Base-by-base conservation (phyloP, 108 stramenopile species). In the Cyclotella atomus region DNA sequence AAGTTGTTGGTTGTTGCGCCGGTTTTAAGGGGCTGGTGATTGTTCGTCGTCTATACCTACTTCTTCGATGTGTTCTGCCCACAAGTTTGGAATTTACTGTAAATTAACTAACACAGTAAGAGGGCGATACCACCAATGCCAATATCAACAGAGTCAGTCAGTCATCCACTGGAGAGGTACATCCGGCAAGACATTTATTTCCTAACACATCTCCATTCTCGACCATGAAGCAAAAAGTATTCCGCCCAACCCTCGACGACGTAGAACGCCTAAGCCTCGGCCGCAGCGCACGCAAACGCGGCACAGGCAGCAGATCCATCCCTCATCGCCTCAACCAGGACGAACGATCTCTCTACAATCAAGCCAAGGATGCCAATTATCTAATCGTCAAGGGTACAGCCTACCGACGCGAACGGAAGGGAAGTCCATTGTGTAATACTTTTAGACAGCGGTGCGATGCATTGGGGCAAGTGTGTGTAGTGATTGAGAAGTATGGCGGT, bases 361-460 rank as follows among this genome's bases (percentile, higher is more conserved):
- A 60, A 20, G 80, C 80, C 32, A 70, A 76, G 61, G 70, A 75
- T 27, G 30, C n/a, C 19, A 36, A 53, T 7, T 87, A 65, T 65
- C 52, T 89, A 0, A 79, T 71, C 17, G 49, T 89, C 3, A 64
- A 68, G 25, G 84, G 85, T 3, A 84, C 75, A 25, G 84, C 83
- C 36, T 85, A 83, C 56, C 56, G 86, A 27, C 53, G 61, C 20
- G 84, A 70, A n/a, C 84, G 85, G 24, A 76, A 80, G 56, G 53
- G 73, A 4, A 70, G 63, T 36, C 78, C 82, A 17, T 47, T 89
- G 46, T 82, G 61, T 12, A 84, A 79, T 59, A 71, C 77, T 5
- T 82, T 73, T 68, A 67, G 88, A 38, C 83, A 89, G 59, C 78
- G 82, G 43, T 87, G 88, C 69, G 84, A 85, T 57, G 85, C 62